Evolutionary conservation across 805 yeast genomes (phyloP).

Genomic region (Zygosaccharomyces rouxii): DNA sequence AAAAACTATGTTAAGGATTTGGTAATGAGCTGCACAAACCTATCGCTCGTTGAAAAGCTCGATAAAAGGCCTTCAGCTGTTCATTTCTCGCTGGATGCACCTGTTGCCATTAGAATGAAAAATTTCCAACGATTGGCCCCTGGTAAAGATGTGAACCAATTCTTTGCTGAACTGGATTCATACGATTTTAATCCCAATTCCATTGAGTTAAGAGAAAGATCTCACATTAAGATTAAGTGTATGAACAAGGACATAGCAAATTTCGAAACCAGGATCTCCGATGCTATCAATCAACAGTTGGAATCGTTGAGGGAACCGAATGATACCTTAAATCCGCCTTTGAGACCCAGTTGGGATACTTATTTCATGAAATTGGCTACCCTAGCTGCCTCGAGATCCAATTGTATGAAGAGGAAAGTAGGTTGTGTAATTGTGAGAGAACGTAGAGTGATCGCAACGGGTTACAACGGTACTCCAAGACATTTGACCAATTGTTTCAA

Average conservation of each 20-base stretch:
- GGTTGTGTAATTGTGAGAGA: constrained; percentile 93
- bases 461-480: constrained; percentile 96
- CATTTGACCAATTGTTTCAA: constrained; percentile 84
- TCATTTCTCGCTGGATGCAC: constrained; percentile 75
- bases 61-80: constrained; percentile 77
- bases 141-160: constrained; percentile 31
- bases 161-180: constrained; percentile 35
- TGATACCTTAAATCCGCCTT: constrained; percentile 27
- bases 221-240: constrained; percentile 25
- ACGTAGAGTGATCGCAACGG: constrained; percentile 86
- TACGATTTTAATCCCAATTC: constrained; percentile 18
- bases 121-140: constrained; percentile 19
- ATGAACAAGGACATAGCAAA: constrained; percentile 7
- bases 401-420: constrained; percentile 95
- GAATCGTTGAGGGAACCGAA: constrained; percentile 16
- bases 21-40: constrained; percentile 49
- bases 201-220: constrained; percentile 23
- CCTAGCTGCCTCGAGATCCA: constrained; percentile 85
- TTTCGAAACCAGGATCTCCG: constrained; percentile 10
- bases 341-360: constrained; percentile 90
- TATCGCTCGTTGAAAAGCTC: constrained; percentile 43
- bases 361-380: constrained; percentile 93
- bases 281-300: constrained; percentile 14
- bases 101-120: constrained; percentile 45
- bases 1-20: constrained; percentile 57